A percentile compares a stretch with the other conserved stretches of the same genome.
Evolutionary conservation across 2,329 filamentous ascomycete species (phyloP).

Genomic region (Exutisphaerella laricina): DNA sequence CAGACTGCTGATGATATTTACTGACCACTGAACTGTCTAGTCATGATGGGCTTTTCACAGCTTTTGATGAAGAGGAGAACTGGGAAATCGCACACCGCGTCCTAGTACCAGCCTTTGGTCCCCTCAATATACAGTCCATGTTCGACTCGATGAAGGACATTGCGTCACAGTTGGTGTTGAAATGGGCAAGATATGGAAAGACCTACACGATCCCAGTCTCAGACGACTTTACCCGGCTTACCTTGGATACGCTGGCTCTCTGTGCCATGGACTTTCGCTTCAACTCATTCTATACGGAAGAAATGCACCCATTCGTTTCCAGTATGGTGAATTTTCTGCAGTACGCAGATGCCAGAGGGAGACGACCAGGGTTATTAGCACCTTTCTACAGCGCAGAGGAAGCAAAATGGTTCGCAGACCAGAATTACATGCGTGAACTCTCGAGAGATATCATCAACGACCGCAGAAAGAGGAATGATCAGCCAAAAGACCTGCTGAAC

Average conservation of each 20-base stretch:
- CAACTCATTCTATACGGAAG: slow-evolving; percentile 61
- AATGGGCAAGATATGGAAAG: slow-evolving; percentile 46
- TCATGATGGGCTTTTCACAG: slow-evolving; percentile 41
- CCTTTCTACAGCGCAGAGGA: slow-evolving; percentile 45
- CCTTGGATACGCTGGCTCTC: slow-evolving; percentile 67
- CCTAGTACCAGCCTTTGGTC: slow-evolving; percentile 46
- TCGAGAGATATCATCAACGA: slow-evolving; percentile 54
- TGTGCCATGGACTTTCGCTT: slow-evolving; percentile 54
- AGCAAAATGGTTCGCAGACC: slow-evolving; percentile 47
- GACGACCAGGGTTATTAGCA: slow-evolving; percentile 35
- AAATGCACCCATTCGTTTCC: slow-evolving; percentile 55
- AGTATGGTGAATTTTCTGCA: slow-evolving; percentile 60
- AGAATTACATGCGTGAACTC: slow-evolving; percentile 55
- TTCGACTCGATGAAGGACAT: slow-evolving; percentile 42
- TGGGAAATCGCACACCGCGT: slow-evolving; percentile 39
- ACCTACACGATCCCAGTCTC: slow-evolving; percentile 53
- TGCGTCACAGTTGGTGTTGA: slow-evolving; percentile 30
- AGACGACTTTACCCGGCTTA: slow-evolving; percentile 66
- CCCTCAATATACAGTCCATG: slow-evolving; percentile 62
- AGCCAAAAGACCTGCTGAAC: slow-evolving; percentile 56
- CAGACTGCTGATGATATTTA: no score
- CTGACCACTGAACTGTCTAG: slow-evolving; percentile 56
- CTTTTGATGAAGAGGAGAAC: slow-evolving; percentile 35
- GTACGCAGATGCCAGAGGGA: slow-evolving; percentile 34
- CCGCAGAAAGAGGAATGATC: slow-evolving; percentile 57